phyloP scores from a whole-genome alignment of 2,329 filamentous ascomycete species.

The Gnomoniopsis sp. region DNA sequence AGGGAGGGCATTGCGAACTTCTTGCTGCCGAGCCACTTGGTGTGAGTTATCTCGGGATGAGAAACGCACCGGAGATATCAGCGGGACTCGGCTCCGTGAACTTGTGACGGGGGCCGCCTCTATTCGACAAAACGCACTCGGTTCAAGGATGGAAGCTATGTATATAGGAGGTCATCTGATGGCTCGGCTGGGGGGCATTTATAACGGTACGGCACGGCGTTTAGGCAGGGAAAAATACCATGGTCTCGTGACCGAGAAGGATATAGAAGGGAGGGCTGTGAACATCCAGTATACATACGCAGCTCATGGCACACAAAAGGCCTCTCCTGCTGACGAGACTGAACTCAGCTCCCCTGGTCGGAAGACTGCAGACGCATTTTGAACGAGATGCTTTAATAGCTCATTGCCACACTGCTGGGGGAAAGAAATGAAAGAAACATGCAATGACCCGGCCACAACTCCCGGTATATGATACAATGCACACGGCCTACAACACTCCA shows the following conservation, averaged over 20 bases:
- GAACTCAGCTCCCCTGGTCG: background rate
- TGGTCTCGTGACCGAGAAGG: background rate
- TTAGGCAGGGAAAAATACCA: slow-evolving; percentile 13
- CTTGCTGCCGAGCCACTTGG: slow-evolving; percentile 86
- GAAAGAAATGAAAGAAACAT: background rate
- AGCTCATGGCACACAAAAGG: background rate
- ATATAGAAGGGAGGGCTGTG: background rate
- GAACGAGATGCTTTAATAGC: background rate
- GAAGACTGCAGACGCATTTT: background rate
- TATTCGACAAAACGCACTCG: background rate
- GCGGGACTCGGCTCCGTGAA: background rate
- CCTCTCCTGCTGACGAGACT: background rate
- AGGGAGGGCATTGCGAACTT: slow-evolving; percentile 98
- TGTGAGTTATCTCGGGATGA: slow-evolving; percentile 37
- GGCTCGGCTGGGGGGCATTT: background rate
- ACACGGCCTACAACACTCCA: slow-evolving; percentile 11
- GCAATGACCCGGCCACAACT: slow-evolving; percentile 6
- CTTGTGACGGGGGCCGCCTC: background rate
- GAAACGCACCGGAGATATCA: background rate
- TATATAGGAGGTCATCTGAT: background rate
- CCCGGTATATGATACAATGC: slow-evolving; percentile 21
- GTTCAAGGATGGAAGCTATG: background rate
- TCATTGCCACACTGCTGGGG: slow-evolving; percentile 14
- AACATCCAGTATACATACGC: background rate
- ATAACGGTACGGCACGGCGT: slow-evolving; percentile 11